phyloP scores from a whole-genome alignment of 139 green algal species.

The Micractinium conductrix region DNA sequence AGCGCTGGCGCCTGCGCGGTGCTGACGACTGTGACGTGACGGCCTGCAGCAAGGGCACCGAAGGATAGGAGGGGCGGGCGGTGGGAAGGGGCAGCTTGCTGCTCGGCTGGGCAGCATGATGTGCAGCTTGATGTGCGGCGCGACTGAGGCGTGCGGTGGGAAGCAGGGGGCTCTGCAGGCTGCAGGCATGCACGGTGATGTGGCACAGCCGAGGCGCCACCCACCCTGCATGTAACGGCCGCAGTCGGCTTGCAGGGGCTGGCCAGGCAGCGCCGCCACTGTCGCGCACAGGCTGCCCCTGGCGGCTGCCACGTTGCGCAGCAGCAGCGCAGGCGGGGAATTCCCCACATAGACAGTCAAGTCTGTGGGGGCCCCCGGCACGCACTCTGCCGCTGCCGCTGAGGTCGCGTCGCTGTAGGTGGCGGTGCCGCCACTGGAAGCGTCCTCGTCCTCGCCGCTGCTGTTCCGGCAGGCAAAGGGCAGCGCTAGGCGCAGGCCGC shows the following conservation, averaged over 20 bases:
- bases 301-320: background rate
- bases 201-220: background rate
- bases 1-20: background rate
- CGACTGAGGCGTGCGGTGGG: no score
- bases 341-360: background rate
- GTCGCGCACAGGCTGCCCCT: constrained; percentile 8
- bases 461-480: constrained; percentile 12
- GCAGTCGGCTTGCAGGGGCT: constrained; percentile 10
- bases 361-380: background rate
- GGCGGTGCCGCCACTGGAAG: background rate
- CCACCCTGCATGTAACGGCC: constrained; percentile 12
- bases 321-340: background rate
- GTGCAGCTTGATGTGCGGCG: no score
- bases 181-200: no score
- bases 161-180: no score
- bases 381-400: background rate
- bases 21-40: background rate
- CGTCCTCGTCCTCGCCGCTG: no score
- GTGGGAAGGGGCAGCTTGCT: no score
- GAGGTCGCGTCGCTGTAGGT: background rate
- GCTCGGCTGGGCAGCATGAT: no score
- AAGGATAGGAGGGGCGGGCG: no score
- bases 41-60: background rate
- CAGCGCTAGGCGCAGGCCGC: constrained; percentile 19
- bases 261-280: background rate